Conservation (phyloP, 805 yeast genomes). For the Suhomyces sp. region DNA sequence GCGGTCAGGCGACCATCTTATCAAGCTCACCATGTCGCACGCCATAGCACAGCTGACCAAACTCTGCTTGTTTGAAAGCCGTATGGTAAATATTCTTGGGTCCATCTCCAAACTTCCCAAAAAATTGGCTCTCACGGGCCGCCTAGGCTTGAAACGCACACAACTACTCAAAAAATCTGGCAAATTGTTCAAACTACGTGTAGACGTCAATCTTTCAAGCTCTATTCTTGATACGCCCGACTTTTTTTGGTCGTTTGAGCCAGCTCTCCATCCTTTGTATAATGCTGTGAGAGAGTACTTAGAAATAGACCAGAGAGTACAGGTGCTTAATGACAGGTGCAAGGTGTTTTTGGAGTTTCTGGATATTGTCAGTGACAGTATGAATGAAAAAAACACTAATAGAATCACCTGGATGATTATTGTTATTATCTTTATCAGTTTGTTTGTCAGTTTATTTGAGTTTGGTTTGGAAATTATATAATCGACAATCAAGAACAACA, state of each 20-base stretch:
- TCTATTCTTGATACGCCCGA: constrained; percentile 93
- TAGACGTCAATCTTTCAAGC: constrained; percentile 88
- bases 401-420: constrained; percentile 90
- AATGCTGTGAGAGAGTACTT: constrained; percentile 85
- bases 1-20: constrained; percentile 86
- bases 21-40: constrained; percentile 89
- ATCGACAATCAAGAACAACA: neutral
- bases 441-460: constrained; percentile 73
- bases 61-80: constrained; percentile 82
- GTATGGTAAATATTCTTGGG: constrained; percentile 79
- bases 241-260: constrained; percentile 93
- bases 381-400: constrained; percentile 90
- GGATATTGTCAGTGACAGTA: constrained; percentile 88
- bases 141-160: constrained; percentile 77
- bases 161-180: constrained; percentile 89
- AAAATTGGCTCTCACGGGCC: constrained; percentile 85
- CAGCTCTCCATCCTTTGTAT: constrained; percentile 90
- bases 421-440: constrained; percentile 72
- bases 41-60: constrained; percentile 97
- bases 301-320: constrained; percentile 93
- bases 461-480: constrained; percentile 50
- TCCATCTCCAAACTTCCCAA: constrained; percentile 89
- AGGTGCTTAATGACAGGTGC: constrained; percentile 89
- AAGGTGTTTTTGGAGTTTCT: constrained; percentile 90
- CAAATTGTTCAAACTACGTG: constrained; percentile 80